phyloP scores from a whole-genome alignment of 2,329 filamentous ascomycete species.

The Penicillium sp. region DNA sequence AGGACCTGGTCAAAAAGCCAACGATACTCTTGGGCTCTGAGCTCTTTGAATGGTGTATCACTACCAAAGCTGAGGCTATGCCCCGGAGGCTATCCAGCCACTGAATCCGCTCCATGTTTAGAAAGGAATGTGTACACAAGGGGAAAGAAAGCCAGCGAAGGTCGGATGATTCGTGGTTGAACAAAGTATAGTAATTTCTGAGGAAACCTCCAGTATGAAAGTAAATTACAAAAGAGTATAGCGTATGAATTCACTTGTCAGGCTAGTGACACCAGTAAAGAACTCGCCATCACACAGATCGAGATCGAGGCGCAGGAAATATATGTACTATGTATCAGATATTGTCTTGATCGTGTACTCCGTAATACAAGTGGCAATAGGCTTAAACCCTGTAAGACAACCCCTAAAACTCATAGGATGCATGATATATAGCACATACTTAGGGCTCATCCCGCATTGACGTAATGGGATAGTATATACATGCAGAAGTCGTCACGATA shows the following conservation, averaged over 20 bases:
- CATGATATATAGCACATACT: neutral
- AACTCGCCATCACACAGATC: neutral
- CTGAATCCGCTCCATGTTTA: neutral
- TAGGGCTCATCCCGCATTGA: neutral
- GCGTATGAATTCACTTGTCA: neutral
- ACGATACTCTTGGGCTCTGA: neutral
- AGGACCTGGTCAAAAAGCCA: neutral
- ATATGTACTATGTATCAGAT: no score
- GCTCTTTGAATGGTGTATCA: neutral
- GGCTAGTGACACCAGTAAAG: neutral
- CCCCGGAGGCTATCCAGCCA: slow-evolving; percentile 7
- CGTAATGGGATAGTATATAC: no score
- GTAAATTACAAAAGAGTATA: neutral
- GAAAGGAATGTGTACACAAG: neutral
- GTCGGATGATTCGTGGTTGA: neutral
- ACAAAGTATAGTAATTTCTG: neutral
- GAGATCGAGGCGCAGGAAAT: neutral
- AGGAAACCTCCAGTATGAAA: neutral
- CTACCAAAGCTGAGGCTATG: neutral
- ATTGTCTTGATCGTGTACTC: neutral
- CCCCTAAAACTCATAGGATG: neutral
- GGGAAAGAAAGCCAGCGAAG: neutral
- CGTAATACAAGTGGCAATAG: neutral
- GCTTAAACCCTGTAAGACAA: neutral
- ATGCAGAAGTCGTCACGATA: neutral